Evolutionary conservation across 1,139 yeast species (phyloP).

Genomic region (Nakaseomyces bracarensis): DNA sequence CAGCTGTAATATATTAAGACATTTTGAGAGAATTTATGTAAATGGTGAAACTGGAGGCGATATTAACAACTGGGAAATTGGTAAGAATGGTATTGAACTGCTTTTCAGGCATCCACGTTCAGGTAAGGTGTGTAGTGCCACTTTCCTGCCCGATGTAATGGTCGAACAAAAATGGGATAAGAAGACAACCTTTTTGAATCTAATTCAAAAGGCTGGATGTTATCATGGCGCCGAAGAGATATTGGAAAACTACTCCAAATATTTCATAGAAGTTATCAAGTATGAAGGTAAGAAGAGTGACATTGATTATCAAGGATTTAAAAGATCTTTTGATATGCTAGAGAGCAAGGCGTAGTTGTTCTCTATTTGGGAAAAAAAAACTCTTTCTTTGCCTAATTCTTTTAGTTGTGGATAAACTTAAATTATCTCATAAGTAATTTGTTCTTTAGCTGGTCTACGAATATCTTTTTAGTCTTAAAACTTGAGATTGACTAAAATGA

Average conservation of each 20-base stretch:
- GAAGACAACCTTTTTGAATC: constrained; percentile 56
- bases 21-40: constrained; percentile 24
- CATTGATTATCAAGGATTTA: constrained; percentile 22
- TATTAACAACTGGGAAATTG: constrained; percentile 65
- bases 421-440: too few species aligned
- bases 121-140: constrained; percentile 47
- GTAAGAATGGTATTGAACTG: constrained; percentile 65
- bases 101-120: constrained; percentile 39
- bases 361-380: too few species aligned
- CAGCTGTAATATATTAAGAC: constrained; percentile 33
- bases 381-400: too few species aligned
- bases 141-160: constrained; percentile 87
- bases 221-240: constrained; percentile 14
- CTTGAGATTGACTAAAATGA: too few species aligned
- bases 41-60: constrained; percentile 18
- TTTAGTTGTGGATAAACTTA: too few species aligned
- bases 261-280: constrained; percentile 28
- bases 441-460: too few species aligned
- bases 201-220: constrained; percentile 57
- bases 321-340: constrained; percentile 4
- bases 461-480: too few species aligned
- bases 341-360: not conserved
- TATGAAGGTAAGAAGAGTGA: constrained; percentile 28
- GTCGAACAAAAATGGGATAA: constrained; percentile 82
- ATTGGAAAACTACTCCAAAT: constrained; percentile 22